phyloP scores from a whole-genome alignment of 2,329 filamentous ascomycete species.

The Hypoxylon sp. region DNA sequence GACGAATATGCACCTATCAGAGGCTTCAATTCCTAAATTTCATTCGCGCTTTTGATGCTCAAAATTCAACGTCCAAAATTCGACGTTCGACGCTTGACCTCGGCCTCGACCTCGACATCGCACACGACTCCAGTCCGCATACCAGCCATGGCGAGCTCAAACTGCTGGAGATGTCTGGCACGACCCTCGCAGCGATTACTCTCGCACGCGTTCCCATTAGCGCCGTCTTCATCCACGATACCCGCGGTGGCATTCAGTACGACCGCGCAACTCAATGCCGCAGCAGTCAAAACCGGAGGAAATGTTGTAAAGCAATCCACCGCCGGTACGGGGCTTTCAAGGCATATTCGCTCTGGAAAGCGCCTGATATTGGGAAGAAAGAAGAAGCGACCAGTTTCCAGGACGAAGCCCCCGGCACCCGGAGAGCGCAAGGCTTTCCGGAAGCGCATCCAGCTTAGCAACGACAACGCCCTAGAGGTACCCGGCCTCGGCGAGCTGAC shows the following conservation, averaged over 20 bases:
- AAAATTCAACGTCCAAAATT: conserved; percentile 31
- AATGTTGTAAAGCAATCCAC: conserved; percentile 10
- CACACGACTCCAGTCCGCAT: not conserved
- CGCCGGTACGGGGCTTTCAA: conserved; percentile 21
- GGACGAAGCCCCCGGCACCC: conserved; percentile 65
- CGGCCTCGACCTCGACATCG: conserved; percentile 7
- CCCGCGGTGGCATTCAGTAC: conserved; percentile 45
- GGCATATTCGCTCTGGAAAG: conserved; percentile 49
- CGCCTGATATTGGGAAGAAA: conserved; percentile 55
- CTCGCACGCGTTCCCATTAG: conserved; percentile 31
- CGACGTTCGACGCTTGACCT: conserved; percentile 4
- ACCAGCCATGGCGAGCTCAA: conserved; percentile 61
- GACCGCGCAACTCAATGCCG: conserved; percentile 24
- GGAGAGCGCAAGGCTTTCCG: conserved; percentile 88
- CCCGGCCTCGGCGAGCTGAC: conserved; percentile 69
- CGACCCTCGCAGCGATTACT: conserved; percentile 49
- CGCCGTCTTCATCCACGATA: conserved; percentile 46
- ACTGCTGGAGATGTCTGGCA: conserved; percentile 66
- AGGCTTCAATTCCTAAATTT: conserved; percentile 17
- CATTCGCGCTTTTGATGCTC: conserved; percentile 15
- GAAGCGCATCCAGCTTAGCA: conserved; percentile 90
- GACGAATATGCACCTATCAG: conserved; percentile 21
- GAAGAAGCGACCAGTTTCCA: conserved; percentile 61
- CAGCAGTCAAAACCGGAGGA: not conserved
- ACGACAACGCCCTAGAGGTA: conserved; percentile 88